These are phyloP conservation scores for Cytidiella melzeri DNA, from an alignment of 768 basidiomycete genomes.

Conservation along the genomic window DNA sequence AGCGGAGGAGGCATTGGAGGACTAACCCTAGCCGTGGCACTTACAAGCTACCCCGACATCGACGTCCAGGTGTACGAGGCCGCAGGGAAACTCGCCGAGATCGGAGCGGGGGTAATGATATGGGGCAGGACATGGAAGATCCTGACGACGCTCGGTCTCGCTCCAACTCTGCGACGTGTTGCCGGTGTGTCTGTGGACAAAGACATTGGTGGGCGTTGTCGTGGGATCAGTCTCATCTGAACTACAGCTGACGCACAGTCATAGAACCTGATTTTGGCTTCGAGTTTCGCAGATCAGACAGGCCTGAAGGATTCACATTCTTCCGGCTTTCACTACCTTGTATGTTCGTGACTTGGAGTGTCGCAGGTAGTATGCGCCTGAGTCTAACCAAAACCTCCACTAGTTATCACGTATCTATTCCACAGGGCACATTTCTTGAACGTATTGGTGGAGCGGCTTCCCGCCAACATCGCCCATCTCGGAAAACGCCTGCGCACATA, in stretches of 20 bases:
- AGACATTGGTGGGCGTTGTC: slow-evolving; percentile 11
- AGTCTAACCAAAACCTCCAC: background rate
- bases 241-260: too few species aligned
- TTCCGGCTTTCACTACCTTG: slow-evolving; percentile 36
- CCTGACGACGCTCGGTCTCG: slow-evolving; percentile 22
- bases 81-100: slow-evolving; percentile 40
- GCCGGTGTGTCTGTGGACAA: slow-evolving; percentile 21
- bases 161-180: slow-evolving; percentile 16
- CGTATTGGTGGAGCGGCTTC: slow-evolving; percentile 30
- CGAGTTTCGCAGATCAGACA: slow-evolving; percentile 40
- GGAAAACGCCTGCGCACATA: slow-evolving; percentile 25
- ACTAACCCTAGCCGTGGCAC: slow-evolving; percentile 24
- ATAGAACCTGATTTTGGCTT: slow-evolving; percentile 34
- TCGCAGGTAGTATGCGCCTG: background rate
- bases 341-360: slow-evolving; percentile 13
- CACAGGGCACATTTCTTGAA: slow-evolving; percentile 46
- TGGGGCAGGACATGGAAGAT: slow-evolving; percentile 26
- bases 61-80: slow-evolving; percentile 28
- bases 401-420: slow-evolving; percentile 33
- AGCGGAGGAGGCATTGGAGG: slow-evolving; percentile 31
- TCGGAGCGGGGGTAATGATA: slow-evolving; percentile 38
- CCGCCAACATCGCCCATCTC: slow-evolving; percentile 23
- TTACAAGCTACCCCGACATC: slow-evolving; percentile 22
- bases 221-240: too few species aligned
- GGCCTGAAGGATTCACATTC: slow-evolving; percentile 33